Conservation (phyloP, 2,329 filamentous ascomycete genomes). For the Mollisiaceae sp. region DNA sequence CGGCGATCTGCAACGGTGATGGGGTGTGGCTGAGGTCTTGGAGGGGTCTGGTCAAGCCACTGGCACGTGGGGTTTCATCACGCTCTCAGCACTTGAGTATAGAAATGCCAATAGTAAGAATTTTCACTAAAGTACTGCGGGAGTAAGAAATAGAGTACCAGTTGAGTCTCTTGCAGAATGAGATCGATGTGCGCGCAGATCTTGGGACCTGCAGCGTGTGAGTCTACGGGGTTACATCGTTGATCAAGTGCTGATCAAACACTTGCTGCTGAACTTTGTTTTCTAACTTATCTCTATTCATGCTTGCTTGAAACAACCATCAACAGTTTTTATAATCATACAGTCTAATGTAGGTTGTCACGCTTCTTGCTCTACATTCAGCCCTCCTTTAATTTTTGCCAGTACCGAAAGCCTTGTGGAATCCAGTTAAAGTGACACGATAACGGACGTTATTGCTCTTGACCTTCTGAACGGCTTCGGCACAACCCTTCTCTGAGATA, state of each 20-base stretch:
- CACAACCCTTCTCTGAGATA: conserved; percentile 62
- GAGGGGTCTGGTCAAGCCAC: neutral
- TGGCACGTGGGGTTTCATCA: conserved; percentile 1
- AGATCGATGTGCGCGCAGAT: too few relatives aligned
- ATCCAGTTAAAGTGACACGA: conserved; percentile 72
- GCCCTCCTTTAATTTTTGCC: conserved; percentile 9
- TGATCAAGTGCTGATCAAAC: too few relatives aligned
- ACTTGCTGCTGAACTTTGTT: neutral
- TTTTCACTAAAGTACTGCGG: neutral
- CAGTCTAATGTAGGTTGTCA: neutral
- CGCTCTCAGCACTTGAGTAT: too few relatives aligned
- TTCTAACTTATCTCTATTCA: neutral
- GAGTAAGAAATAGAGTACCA: too few relatives aligned
- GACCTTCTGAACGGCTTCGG: conserved; percentile 71
- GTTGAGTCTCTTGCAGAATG: too few relatives aligned
- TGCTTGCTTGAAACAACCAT: neutral
- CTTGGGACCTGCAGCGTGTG: too few relatives aligned
- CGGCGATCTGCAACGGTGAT: neutral
- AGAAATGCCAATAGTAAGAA: neutral
- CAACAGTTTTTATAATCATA: neutral
- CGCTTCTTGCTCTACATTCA: neutral
- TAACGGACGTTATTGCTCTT: conserved; percentile 75
- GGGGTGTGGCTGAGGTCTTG: neutral
- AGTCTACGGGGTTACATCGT: too few relatives aligned
- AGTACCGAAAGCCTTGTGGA: conserved; percentile 66